phyloP scores from a whole-genome alignment of 306 rosid genomes.

The Pterocarpus santalinus region DNA sequence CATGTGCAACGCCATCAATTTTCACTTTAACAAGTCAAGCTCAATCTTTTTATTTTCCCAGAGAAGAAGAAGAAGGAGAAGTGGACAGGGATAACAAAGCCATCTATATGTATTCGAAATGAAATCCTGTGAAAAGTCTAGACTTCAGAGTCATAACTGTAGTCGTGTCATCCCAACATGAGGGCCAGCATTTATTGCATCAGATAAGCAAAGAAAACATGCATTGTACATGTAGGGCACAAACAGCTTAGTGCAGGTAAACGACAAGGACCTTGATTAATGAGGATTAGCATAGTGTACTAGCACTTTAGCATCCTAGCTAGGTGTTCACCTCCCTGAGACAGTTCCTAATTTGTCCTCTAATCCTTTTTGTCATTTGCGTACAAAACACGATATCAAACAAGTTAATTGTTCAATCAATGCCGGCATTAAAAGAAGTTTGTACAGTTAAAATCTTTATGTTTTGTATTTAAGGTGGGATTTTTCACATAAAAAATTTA shows the following conservation, averaged over 20 bases:
- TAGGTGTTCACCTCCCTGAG: background rate
- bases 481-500: too few relatives aligned
- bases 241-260: background rate
- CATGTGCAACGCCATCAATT: background rate
- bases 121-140: slow-evolving; percentile 1
- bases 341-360: slow-evolving; percentile 30
- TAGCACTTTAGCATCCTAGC: background rate
- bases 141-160: background rate
- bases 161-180: background rate
- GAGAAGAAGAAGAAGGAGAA: too few relatives aligned
- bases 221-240: slow-evolving; percentile 32
- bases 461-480: too few relatives aligned
- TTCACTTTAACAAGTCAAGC: slow-evolving; percentile 3
- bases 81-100: background rate
- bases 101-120: background rate
- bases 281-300: background rate
- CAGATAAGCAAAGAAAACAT: slow-evolving; percentile 5
- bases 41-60: too few relatives aligned
- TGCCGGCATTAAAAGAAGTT: slow-evolving; percentile 34
- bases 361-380: background rate
- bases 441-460: background rate
- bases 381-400: slow-evolving; percentile 13
- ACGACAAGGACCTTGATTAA: slow-evolving; percentile 8
- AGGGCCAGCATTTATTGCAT: background rate
- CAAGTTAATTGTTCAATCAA: slow-evolving; percentile 16